phyloP scores from a whole-genome alignment of 352 stramenopile genomes.

The Phytophthora melonis region DNA sequence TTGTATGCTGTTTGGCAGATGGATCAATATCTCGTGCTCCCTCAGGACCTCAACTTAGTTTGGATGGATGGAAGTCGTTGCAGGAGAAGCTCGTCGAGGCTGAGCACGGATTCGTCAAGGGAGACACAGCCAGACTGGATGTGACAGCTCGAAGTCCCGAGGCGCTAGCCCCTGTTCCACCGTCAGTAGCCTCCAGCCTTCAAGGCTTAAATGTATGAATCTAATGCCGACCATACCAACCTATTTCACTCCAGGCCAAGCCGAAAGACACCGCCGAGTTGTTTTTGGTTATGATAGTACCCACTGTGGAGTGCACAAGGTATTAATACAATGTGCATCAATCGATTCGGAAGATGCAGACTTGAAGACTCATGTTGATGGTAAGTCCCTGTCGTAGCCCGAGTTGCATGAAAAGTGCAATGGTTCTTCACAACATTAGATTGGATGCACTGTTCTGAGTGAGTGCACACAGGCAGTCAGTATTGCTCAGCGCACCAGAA shows the following conservation, averaged over 20 bases:
- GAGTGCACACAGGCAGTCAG: too few species aligned
- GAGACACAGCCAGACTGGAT: conserved; percentile 20
- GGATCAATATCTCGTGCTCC: conserved; percentile 3
- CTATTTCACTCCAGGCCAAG: too few species aligned
- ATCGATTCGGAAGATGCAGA: background rate
- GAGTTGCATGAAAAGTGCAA: too few species aligned
- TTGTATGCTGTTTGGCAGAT: conserved; percentile 2
- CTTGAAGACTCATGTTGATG: too few species aligned
- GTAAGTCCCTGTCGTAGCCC: too few species aligned
- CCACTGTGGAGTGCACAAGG: too few species aligned
- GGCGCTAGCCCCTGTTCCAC: conserved; percentile 8
- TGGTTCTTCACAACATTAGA: too few species aligned
- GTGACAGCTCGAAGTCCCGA: conserved; percentile 12
- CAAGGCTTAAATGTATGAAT: too few species aligned
- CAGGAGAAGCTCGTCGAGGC: conserved; percentile 64
- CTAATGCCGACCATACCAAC: too few species aligned
- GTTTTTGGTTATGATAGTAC: too few species aligned
- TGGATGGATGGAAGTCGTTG: conserved; percentile 59
- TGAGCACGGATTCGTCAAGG: conserved; percentile 34
- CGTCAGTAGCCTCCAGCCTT: background rate
- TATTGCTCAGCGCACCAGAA: too few species aligned
- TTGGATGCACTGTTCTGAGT: too few species aligned
- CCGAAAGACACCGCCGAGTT: background rate
- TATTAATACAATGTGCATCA: conserved; percentile 15
- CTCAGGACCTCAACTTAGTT: conserved; percentile 43